phyloP scores from a whole-genome alignment of 2,329 filamentous ascomycete species.

The Lecanicillium sp. region DNA sequence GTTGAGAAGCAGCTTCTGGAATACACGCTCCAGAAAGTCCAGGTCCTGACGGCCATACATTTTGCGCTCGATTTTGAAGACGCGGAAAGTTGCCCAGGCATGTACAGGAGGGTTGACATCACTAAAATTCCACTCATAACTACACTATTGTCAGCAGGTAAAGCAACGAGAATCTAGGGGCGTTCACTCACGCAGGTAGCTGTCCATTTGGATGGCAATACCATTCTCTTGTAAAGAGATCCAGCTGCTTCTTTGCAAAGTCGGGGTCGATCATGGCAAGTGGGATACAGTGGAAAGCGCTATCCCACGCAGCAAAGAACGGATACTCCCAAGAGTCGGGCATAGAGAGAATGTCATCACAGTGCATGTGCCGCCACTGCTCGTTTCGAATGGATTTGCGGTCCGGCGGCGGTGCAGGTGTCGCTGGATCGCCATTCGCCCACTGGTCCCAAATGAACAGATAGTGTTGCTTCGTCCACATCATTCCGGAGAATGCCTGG shows the following conservation, averaged over 20 bases:
- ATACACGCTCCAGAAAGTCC: conserved; percentile 91
- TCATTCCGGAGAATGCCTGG: conserved; percentile 91
- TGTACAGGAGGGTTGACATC: conserved; percentile 96
- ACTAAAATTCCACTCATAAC: conserved; percentile 92
- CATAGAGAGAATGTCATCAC: conserved; percentile 95
- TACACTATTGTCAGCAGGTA: conserved; percentile 19
- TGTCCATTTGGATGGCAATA: conserved; percentile 98
- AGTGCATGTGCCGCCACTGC: conserved; percentile 90
- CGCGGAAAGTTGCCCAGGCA: conserved; percentile 90
- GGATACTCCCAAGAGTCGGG: conserved; percentile 98
- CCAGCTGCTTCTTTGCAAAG: conserved; percentile 96
- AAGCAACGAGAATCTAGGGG: not conserved
- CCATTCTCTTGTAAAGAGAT: conserved; percentile 94
- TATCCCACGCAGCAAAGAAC: conserved; percentile 97
- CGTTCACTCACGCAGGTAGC: conserved; percentile 63
- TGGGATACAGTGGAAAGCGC: conserved; percentile 92
- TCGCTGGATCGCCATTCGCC: conserved; percentile 86
- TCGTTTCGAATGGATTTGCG: conserved; percentile 77
- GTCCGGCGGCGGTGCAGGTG: conserved; percentile 75
- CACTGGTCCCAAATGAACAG: conserved; percentile 97
- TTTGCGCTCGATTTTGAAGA: conserved; percentile 97
- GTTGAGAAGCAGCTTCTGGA: conserved; percentile 91
- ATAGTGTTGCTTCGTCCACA: conserved; percentile 98
- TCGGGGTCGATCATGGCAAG: conserved; percentile 96
- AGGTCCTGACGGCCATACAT: conserved; percentile 91